These are phyloP conservation scores for Gossypium herbaceum DNA, from an alignment of 345 rosid genomes.

Conservation along the genomic window DNA sequence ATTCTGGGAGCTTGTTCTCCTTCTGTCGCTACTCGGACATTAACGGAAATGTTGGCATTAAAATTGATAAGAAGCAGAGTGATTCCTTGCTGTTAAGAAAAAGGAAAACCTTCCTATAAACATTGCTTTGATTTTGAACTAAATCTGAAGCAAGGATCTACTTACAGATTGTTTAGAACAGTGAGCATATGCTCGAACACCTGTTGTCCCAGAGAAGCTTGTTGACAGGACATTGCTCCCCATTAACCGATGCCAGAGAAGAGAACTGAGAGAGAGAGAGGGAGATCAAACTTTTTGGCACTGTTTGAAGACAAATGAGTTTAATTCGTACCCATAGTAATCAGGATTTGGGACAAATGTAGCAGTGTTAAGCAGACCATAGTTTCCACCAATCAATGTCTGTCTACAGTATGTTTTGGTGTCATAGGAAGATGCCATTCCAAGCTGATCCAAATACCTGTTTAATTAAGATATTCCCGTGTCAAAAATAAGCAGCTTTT, in stretches of 20 bases:
- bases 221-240: slow-evolving; percentile 68
- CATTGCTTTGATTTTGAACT: background rate
- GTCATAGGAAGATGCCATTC: background rate
- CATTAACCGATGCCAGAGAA: slow-evolving; percentile 87
- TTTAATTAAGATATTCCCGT: background rate
- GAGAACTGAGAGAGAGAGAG: slow-evolving; percentile 50
- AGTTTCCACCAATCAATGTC: slow-evolving; percentile 7
- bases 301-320: background rate
- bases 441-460: slow-evolving; percentile 1
- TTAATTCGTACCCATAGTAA: background rate
- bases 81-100: slow-evolving; percentile 57
- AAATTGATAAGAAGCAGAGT: slow-evolving; percentile 63
- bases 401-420: slow-evolving; percentile 6
- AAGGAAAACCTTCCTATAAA: background rate
- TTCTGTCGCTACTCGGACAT: slow-evolving; percentile 31
- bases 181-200: slow-evolving; percentile 69
- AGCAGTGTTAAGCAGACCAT: background rate
- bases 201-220: slow-evolving; percentile 52
- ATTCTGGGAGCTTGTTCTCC: slow-evolving; percentile 16
- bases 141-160: slow-evolving; percentile 2
- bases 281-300: background rate
- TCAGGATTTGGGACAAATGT: slow-evolving; percentile 1
- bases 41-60: slow-evolving; percentile 47
- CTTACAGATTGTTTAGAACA: slow-evolving; percentile 73
- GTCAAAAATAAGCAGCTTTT: background rate